These are phyloP conservation scores for Niveomyces coronatus DNA, from an alignment of 2,329 filamentous ascomycete genomes.

Conservation along the genomic window DNA sequence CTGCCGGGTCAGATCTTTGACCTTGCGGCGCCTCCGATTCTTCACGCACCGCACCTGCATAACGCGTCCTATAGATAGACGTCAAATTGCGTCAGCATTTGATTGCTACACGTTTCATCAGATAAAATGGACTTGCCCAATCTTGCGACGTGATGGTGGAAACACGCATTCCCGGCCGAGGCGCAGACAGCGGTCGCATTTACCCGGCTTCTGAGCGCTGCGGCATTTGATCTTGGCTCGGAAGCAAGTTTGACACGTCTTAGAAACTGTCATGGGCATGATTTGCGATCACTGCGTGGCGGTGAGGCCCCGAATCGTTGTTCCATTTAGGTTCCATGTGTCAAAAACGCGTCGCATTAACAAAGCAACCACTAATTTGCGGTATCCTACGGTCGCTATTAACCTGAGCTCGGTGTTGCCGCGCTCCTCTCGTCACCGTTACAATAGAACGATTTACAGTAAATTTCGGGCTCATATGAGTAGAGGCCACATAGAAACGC, in stretches of 20 bases:
- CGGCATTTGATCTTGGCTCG: slow-evolving; percentile 26
- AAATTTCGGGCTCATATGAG: too few species aligned
- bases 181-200: slow-evolving; percentile 23
- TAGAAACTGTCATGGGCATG: too few species aligned
- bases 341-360: too few species aligned
- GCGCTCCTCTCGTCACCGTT: too few species aligned
- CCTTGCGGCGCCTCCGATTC: neutral
- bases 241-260: slow-evolving; percentile 26
- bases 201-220: slow-evolving; percentile 22
- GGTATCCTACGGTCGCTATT: too few species aligned
- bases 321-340: too few species aligned
- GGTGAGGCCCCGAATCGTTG: too few species aligned
- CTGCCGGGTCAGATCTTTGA: neutral
- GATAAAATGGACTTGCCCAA: neutral
- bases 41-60: neutral
- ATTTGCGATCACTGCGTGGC: too few species aligned
- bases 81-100: neutral
- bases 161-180: slow-evolving; percentile 24
- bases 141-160: slow-evolving; percentile 19
- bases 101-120: neutral
- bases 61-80: neutral
- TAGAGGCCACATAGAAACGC: too few species aligned
- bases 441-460: too few species aligned
- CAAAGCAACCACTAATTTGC: too few species aligned
- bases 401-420: too few species aligned